phyloP scores from a whole-genome alignment of 176 grass and related monocot genomes.

The Hsuehochloa calcarea region DNA sequence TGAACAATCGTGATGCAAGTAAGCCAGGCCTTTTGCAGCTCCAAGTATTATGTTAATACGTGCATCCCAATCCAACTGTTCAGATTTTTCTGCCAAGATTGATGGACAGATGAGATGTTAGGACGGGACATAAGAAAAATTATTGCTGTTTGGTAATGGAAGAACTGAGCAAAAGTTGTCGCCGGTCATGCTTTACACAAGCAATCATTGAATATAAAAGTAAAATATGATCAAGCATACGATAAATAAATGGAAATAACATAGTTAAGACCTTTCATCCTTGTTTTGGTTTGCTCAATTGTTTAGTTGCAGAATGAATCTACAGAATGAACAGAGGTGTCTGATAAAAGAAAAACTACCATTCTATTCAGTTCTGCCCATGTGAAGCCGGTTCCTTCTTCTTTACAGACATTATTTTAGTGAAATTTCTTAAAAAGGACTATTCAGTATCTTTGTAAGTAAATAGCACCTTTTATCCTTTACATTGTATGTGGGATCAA shows the following conservation, averaged over 20 bases:
- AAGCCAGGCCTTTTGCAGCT: conserved; percentile 94
- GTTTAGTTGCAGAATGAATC: not conserved
- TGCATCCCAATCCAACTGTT: conserved; percentile 89
- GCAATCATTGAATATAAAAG: not conserved
- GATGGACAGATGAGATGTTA: conserved; percentile 19
- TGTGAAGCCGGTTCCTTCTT: not conserved
- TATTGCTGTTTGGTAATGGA: not conserved
- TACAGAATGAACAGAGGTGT: not conserved
- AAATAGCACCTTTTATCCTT: not conserved
- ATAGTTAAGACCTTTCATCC: not conserved
- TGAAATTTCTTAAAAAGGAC: not conserved
- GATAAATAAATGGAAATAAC: conserved; percentile 4
- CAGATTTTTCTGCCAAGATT: conserved; percentile 71
- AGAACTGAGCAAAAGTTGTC: not conserved
- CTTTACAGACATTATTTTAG: not conserved
- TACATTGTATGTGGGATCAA: not conserved
- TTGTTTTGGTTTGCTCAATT: not conserved
- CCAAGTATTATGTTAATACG: conserved; percentile 93
- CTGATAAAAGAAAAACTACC: not conserved
- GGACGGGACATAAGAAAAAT: not conserved
- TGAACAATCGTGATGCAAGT: conserved; percentile 94
- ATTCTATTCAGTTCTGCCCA: not conserved
- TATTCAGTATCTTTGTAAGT: not conserved
- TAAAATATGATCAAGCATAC: not conserved
- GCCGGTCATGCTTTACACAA: not conserved